Evolutionary conservation across 768 basidiomycete species (phyloP), one percentile per base, ranked within the genome.

Genomic region (Amanita polypyramis): DNA sequence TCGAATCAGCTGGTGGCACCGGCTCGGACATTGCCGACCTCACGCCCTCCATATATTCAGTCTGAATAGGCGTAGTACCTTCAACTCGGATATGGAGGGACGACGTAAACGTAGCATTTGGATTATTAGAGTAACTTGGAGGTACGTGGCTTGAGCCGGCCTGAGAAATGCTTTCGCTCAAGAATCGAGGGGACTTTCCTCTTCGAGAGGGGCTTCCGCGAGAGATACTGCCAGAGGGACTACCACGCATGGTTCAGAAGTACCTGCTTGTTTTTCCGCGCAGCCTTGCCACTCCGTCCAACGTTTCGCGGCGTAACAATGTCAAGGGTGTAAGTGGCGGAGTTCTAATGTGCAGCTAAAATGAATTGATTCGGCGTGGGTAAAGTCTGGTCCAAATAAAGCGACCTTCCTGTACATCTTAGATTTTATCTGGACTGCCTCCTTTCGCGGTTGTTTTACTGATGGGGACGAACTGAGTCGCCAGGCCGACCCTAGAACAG

Each of bases 81-180:
- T 89, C 75, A 47, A 89, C 86, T 33, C 75, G 75, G 58, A 91
- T 90, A 61, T 78, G 73, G 52, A 89, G 76, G 56, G 80, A 88
- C 45, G 86, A 75, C 70, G 78, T 55, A 62, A 76, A 73, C 57
- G 78, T 65, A 59, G 72, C 63, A 61, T 64, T 65, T 63, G 68
- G 66, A 67, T 75, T 73, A 65, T 69, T 67, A 40, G 65, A 61
- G 62, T 73, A 70, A 68, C 70, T 77, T 62, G 70, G 65, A 58
- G 69, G 70, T 50, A 69, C 53, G 46, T 65, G 60, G 61, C 63
- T 69, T 52, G 61, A 70, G 51, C 72, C 69, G 56, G 71, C 66
- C 63, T 68, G 72, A 56, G 72, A 58, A 60, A 65, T 62, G 62
- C 67, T 66, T 63, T 73, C 70, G 38, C 70, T 62, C 37, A 66